Conservation (phyloP, 176 grass and related monocot species). For the Oryza punctata region DNA sequence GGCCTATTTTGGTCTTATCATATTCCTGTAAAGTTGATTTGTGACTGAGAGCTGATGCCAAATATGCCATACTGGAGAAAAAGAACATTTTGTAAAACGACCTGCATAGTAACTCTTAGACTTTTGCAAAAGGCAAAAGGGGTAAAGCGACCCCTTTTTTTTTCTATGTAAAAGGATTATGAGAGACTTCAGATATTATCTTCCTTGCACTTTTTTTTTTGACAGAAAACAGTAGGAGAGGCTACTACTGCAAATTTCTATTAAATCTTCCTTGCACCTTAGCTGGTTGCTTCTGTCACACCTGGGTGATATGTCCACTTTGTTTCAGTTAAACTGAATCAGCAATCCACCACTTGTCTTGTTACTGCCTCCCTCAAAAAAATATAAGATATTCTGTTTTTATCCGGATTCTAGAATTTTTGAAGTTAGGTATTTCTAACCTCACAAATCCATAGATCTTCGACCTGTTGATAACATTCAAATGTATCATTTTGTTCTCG, state of each 20-base stretch:
- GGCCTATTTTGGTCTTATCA: conserved; percentile 16
- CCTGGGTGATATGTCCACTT: not conserved
- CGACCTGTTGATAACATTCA: too few relatives aligned
- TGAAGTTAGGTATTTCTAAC: too few relatives aligned
- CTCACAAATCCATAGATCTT: too few relatives aligned
- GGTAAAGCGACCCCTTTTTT: not conserved
- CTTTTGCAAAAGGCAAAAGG: conserved; percentile 30
- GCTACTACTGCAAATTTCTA: too few relatives aligned
- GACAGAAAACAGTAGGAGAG: too few relatives aligned
- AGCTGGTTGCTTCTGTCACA: conserved; percentile 1
- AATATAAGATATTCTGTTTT: too few relatives aligned
- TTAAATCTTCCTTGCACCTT: conserved; percentile 13
- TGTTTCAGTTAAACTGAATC: not conserved
- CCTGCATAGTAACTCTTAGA: conserved; percentile 26
- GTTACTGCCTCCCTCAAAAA: too few relatives aligned
- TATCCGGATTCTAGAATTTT: too few relatives aligned
- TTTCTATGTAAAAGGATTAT: conserved; percentile 21
- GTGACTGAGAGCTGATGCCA: conserved; percentile 12
- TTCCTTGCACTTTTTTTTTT: too few relatives aligned
- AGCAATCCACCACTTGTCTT: not conserved
- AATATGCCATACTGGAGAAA: conserved; percentile 29
- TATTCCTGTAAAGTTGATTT: conserved; percentile 23
- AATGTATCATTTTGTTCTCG: too few relatives aligned
- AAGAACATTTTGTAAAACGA: conserved; percentile 30
- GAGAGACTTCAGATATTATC: conserved; percentile 39